Evolutionary conservation across 345 rosid genomes (phyloP).

Genomic region (Angophora floribunda): DNA sequence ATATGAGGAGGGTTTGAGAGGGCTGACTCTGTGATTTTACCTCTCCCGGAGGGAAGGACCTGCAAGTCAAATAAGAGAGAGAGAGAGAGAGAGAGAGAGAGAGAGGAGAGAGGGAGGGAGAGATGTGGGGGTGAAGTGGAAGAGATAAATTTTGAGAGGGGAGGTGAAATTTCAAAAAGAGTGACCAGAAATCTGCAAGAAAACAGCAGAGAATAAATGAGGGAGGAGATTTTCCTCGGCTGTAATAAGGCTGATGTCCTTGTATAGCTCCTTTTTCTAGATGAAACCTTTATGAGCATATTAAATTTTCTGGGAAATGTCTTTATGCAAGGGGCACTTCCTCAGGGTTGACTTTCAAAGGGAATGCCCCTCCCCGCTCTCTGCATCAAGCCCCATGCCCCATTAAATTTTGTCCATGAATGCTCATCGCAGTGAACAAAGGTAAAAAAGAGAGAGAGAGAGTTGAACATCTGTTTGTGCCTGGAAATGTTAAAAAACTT

Average conservation of each 20-base stretch:
- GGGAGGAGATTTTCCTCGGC: background rate
- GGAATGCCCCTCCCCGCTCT: background rate
- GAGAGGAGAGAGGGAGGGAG: background rate
- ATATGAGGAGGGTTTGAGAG: background rate
- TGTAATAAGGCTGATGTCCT: background rate
- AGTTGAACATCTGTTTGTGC: background rate
- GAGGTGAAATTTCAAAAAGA: conserved; percentile 2
- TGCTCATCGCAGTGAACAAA: background rate
- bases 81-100: background rate
- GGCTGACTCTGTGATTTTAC: background rate
- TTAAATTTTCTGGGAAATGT: background rate
- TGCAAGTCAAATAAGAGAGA: background rate
- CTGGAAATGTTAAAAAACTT: background rate
- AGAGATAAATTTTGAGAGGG: conserved; percentile 11
- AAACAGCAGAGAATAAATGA: background rate
- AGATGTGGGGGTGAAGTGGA: background rate
- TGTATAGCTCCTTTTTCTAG: background rate
- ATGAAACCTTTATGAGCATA: background rate
- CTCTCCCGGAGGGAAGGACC: background rate
- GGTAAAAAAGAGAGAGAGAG: background rate
- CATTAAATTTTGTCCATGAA: background rate
- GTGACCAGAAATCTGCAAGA: background rate
- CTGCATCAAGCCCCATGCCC: conserved; percentile 10
- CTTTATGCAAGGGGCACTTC: background rate
- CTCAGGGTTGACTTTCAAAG: conserved; percentile 18